Evolutionary conservation across 2,329 filamentous ascomycete species (phyloP), one percentile per base, ranked within the genome.

Genomic region (Gaeumannomyces tritici): DNA sequence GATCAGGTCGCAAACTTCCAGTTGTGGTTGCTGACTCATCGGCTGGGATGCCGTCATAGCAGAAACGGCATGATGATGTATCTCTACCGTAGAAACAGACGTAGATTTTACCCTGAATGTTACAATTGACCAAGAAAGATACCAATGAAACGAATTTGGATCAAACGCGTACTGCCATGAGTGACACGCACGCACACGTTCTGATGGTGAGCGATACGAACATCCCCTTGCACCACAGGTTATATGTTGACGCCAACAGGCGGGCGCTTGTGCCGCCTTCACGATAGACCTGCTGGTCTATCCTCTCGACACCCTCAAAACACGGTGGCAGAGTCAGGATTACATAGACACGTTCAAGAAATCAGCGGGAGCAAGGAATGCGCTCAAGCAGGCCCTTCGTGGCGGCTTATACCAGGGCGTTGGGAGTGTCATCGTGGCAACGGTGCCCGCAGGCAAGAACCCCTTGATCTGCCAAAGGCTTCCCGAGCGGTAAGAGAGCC

Each of bases 321-420:
- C 92, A 9, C 84, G 92, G 12, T 82, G 91, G 59, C 92, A 96
- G 72, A 91, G 88, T 61, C 87, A 86, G 15, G 84, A 92, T 69
- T 95, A 92, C 75, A 77, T 84, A 51, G 81, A 82, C 60, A 80
- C 87, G 0, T 93, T 87, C 75, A 79, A 58, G 28, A 58, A 54
- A 18, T 58, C 80, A 0, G 27, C 60, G 24, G 80, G 81, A 18
- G 78, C 79, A 1, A 83, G 81, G 57, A 79, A 79, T 59, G 42
- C 63, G 77, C 60, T 54, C 54, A 61, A 47, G 31, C 51, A 67
- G 60, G 68, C 73, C 13, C 86, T 91, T 66, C 81, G 85, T 15
- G 92, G 92, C 13, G 92, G 92, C 0, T 75, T 96, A 8, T 96
- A 96, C 69, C 92, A 96, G 73, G 92, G 92, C 26, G 81, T 96